Conservation (phyloP, 495 filamentous ascomycete species). For the Diplogelasinospora grovesii region DNA sequence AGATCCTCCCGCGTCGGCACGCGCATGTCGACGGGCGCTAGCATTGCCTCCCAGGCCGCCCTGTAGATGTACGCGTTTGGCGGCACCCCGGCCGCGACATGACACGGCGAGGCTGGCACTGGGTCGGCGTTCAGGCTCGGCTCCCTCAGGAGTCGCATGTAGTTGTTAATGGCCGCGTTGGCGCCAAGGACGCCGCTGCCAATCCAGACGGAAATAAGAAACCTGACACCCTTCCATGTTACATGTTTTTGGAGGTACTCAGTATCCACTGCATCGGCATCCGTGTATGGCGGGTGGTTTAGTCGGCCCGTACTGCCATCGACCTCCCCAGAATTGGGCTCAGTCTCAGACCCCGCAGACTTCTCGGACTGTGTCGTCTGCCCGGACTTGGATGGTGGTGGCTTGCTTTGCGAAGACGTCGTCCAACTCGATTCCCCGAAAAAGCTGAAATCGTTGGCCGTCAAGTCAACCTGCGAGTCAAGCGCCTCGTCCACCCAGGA, state of each 20-base stretch:
- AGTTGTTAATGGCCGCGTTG: conserved; percentile 28
- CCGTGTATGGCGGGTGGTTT: conserved; percentile 1
- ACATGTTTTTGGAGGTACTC: conserved; percentile 6
- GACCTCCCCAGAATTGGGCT: no score
- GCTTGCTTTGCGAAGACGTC: conserved; percentile 5
- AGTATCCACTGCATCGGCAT: conserved; percentile 5
- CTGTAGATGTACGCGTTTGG: conserved; percentile 26
- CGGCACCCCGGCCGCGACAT: conserved; percentile 37
- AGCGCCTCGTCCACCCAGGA: conserved; percentile 17
- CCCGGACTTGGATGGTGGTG: background rate
- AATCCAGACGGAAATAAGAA: conserved; percentile 28
- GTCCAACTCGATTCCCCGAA: conserved; percentile 20
- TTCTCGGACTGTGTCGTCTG: no score
- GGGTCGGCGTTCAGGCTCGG: conserved; percentile 16
- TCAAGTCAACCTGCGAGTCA: conserved; percentile 20
- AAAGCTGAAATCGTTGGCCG: conserved; percentile 26
- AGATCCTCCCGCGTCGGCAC: conserved; percentile 15
- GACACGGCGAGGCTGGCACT: conserved; percentile 32
- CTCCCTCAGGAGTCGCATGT: conserved; percentile 28
- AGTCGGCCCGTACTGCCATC: conserved; percentile 1
- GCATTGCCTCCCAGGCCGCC: conserved; percentile 36
- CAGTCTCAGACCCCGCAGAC: no score
- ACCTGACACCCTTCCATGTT: conserved; percentile 8
- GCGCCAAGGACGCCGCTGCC: conserved; percentile 21
- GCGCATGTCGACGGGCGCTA: conserved; percentile 6